phyloP scores from a whole-genome alignment of 441 rosid species.

The Syzygium syzygioides region DNA sequence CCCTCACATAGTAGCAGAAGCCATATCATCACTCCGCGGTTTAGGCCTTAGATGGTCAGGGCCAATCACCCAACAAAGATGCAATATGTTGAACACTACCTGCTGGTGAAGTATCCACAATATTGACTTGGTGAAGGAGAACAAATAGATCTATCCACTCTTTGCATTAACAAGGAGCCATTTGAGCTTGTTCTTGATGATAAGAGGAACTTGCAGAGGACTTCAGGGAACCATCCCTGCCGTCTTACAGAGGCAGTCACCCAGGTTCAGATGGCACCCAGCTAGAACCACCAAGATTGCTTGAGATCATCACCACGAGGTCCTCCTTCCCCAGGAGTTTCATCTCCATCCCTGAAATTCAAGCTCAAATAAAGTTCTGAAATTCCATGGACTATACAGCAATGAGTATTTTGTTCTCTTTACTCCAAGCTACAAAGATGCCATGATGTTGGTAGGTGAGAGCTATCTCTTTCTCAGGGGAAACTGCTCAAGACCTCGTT shows the following conservation, averaged over 20 bases:
- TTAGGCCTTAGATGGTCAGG: conserved; percentile 73
- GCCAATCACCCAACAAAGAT: conserved; percentile 56
- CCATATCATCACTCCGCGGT: conserved; percentile 53
- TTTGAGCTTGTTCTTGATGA: conserved; percentile 31
- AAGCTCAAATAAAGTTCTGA: conserved; percentile 46
- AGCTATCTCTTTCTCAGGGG: conserved; percentile 65
- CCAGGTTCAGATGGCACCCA: conserved; percentile 46
- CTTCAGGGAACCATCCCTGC: conserved; percentile 33
- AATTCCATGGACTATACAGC: conserved; percentile 46
- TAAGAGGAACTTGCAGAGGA: conserved; percentile 34
- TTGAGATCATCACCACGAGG: conserved; percentile 52
- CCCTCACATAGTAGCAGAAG: conserved; percentile 67
- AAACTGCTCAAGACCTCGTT: conserved; percentile 43
- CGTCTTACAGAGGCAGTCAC: conserved; percentile 36
- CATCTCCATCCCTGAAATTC: conserved; percentile 67
- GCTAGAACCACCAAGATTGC: conserved; percentile 51
- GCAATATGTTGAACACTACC: conserved; percentile 60
- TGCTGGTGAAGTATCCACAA: conserved; percentile 63
- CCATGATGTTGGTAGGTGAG: conserved; percentile 64
- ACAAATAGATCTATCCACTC: conserved; percentile 49
- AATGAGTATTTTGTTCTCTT: conserved; percentile 54
- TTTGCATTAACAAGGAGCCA: conserved; percentile 49
- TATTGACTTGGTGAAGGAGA: conserved; percentile 54
- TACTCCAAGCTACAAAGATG: conserved; percentile 58
- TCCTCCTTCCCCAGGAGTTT: conserved; percentile 60